Evolutionary conservation across 2,329 filamentous ascomycete species (phyloP).

Genomic region (Diaporthe batatas): DNA sequence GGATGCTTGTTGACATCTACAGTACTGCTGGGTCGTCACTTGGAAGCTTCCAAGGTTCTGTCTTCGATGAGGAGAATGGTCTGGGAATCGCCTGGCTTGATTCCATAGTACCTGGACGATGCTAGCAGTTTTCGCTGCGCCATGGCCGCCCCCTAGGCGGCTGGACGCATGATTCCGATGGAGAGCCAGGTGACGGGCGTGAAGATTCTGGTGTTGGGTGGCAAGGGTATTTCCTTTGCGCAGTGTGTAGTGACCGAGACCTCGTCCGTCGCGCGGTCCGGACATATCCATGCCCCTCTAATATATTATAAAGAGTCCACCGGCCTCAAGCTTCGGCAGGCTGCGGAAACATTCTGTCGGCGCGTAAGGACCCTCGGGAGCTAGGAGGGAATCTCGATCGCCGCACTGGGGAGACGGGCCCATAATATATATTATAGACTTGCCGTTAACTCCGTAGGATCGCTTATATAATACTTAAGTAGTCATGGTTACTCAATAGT

Average conservation of each 20-base stretch:
- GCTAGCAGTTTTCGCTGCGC: no score
- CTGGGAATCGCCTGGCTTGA: neutral
- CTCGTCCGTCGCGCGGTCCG: no score
- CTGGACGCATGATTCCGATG: constrained; percentile 38
- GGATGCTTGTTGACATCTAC: constrained; percentile 75
- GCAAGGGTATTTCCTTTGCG: neutral
- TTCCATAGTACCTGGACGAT: no score
- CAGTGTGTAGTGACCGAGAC: no score
- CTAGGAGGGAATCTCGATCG: neutral
- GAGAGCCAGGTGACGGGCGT: constrained; percentile 5
- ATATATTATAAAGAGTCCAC: neutral
- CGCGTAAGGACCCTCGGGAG: neutral
- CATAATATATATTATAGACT: neutral
- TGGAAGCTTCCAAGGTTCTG: constrained; percentile 75
- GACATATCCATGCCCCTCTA: no score
- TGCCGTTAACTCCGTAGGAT: neutral
- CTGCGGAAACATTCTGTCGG: neutral
- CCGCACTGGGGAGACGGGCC: neutral
- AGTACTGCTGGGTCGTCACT: constrained; percentile 75
- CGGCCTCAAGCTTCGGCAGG: neutral
- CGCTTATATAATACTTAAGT: neutral
- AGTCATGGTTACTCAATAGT: neutral
- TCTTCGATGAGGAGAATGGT: constrained; percentile 73
- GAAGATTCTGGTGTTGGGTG: neutral
- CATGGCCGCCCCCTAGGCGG: constrained; percentile 7